Evolutionary conservation across 2,329 filamentous ascomycete species (phyloP), one percentile per base, ranked within the genome.

Genomic region (Curvularia lunata): DNA sequence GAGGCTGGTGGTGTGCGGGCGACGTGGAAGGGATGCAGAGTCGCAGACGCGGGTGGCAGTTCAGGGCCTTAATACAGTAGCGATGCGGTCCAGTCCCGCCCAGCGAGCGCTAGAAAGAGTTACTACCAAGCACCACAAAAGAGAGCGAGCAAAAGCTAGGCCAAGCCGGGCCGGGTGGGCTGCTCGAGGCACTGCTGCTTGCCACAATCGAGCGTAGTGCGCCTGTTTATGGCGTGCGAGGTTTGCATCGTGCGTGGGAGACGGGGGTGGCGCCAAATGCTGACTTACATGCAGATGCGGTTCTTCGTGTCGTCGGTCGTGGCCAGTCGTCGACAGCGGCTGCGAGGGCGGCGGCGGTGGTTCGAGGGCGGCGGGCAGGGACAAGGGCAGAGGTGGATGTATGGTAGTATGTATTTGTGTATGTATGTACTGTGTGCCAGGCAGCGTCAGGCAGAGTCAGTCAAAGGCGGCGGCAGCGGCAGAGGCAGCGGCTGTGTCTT

Each of bases 81-180:
- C 51, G 49, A 34, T 23, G 48, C 47, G 46, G 32, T 37, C 32
- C 40, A 30, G 34, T 18, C n/a, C 18, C 40, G 54, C 49, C 49
- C 55, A 63, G 58, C 52, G 58, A 54, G 40, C 63, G 58, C 67
- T 68, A 67, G 66, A 57, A 61, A 61, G 59, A 60, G 60, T 58
- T 61, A 65, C 60, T 63, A 64, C 66, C 63, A 63, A 69, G 54
- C 67, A 64, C 62, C 61, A 64, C 67, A 53, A 23, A 46, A 46
- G 25, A 25, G 16, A 45, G n/a, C 25, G 27, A 46, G n/a, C 5
- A 16, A 18, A 41, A 18, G 25, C 9, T 48, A 41, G 54, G 66
- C 62, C 27, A 56, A 64, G 55, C 66, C 63, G 65, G 63, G 60
- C 58, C 54, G 54, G 56, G 56, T 27, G 27, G 48, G 56, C 38